Percentiles rank a stretch among this genome's conserved stretches.
Conservation (phyloP, 345 rosid species). For the Raphanus raphanistrum region DNA sequence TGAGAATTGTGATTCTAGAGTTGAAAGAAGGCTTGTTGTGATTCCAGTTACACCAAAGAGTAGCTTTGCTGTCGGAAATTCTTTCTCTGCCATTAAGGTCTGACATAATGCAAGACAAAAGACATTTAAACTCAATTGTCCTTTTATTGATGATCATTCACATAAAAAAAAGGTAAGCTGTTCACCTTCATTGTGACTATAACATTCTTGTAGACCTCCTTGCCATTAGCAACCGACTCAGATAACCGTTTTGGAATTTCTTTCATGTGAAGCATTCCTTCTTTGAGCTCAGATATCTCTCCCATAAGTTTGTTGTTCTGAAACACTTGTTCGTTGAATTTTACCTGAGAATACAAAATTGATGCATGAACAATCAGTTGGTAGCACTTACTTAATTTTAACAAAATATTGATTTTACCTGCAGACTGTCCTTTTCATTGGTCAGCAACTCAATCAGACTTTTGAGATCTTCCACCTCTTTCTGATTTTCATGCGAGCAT, state of each 20-base stretch:
- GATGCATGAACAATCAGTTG: neutral
- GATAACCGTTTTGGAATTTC: slow-evolving; percentile 57
- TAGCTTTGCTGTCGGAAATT: slow-evolving; percentile 54
- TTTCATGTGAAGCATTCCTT: slow-evolving; percentile 42
- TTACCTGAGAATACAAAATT: slow-evolving; percentile 48
- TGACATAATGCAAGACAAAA: slow-evolving; percentile 39
- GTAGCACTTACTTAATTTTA: neutral
- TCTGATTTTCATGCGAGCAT: slow-evolving; percentile 17
- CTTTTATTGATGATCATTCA: neutral
- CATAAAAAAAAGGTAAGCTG: neutral
- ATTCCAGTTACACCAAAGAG: slow-evolving; percentile 55
- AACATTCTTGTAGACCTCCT: slow-evolving; percentile 51
- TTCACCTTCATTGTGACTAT: slow-evolving; percentile 24
- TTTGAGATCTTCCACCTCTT: slow-evolving; percentile 62
- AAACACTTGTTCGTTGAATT: slow-evolving; percentile 53
- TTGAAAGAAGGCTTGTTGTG: slow-evolving; percentile 55
- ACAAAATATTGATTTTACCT: slow-evolving; percentile 44
- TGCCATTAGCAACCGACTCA: slow-evolving; percentile 54
- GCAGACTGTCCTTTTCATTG: slow-evolving; percentile 57
- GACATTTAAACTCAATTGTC: slow-evolving; percentile 4
- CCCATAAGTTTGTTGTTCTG: slow-evolving; percentile 52
- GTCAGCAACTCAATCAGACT: slow-evolving; percentile 55
- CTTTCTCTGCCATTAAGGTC: slow-evolving; percentile 51
- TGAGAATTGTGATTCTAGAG: slow-evolving; percentile 57
- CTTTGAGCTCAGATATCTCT: slow-evolving; percentile 66